phyloP scores from a whole-genome alignment of 2,329 filamentous ascomycete genomes.

The Phoma sp. region DNA sequence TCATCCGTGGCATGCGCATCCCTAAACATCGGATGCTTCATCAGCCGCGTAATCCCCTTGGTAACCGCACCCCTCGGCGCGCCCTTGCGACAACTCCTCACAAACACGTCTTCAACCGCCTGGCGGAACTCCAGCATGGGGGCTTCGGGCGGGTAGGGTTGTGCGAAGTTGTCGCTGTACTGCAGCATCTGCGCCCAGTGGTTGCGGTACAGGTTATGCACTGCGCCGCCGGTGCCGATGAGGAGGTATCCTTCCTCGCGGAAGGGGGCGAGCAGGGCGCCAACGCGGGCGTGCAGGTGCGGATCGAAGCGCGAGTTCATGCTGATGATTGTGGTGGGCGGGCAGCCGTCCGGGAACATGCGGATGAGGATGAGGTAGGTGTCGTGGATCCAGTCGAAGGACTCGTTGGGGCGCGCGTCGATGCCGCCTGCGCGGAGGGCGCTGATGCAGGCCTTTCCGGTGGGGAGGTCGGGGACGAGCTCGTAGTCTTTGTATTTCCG shows the following conservation, averaged over 20 bases:
- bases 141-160: constrained; percentile 62
- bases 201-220: constrained; percentile 75
- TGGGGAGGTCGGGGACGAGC: constrained; percentile 64
- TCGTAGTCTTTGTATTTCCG: constrained; percentile 68
- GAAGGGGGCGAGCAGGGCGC: constrained; percentile 62
- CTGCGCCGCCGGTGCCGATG: constrained; percentile 65
- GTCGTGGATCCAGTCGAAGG: constrained; percentile 76
- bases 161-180: constrained; percentile 68
- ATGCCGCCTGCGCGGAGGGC: constrained; percentile 61
- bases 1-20: constrained; percentile 74
- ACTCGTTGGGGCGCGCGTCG: constrained; percentile 58
- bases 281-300: constrained; percentile 63
- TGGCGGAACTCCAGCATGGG: constrained; percentile 71
- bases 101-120: constrained; percentile 65
- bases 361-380: constrained; percentile 71
- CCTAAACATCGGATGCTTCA: constrained; percentile 70
- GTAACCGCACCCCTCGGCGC: constrained; percentile 55
- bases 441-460: constrained; percentile 56
- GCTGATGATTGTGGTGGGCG: constrained; percentile 67
- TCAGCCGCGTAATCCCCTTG: constrained; percentile 64
- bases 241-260: constrained; percentile 63
- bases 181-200: constrained; percentile 68
- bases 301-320: constrained; percentile 63
- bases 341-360: constrained; percentile 71
- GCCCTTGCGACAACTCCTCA: constrained; percentile 56